phyloP scores from a whole-genome alignment of 306 rosid species.

The Lathyrus sativus region DNA sequence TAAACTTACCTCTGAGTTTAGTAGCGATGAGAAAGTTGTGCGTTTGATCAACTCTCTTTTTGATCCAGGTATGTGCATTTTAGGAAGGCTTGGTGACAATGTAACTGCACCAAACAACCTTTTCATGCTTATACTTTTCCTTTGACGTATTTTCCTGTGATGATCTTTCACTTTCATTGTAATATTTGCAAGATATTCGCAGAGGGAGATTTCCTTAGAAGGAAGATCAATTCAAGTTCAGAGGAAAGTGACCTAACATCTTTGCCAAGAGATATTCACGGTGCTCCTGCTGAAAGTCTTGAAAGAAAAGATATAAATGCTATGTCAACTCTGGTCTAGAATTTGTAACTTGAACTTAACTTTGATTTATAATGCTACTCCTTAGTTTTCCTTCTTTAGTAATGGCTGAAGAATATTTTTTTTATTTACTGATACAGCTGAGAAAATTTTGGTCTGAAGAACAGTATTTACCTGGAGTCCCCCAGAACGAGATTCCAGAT shows the following conservation, averaged over 20 bases:
- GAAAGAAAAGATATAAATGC: slow-evolving; percentile 14
- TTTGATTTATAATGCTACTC: slow-evolving; percentile 23
- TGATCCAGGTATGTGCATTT: slow-evolving; percentile 73
- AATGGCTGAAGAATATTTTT: slow-evolving; percentile 29
- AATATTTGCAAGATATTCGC: slow-evolving; percentile 92
- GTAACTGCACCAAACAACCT: slow-evolving; percentile 29
- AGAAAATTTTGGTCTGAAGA: slow-evolving; percentile 82
- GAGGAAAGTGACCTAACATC: slow-evolving; percentile 54
- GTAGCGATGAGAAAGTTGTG: slow-evolving; percentile 63
- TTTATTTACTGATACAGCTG: slow-evolving; percentile 58
- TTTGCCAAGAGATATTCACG: slow-evolving; percentile 85
- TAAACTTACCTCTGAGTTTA: slow-evolving; percentile 59
- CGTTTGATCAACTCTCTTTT: slow-evolving; percentile 68
- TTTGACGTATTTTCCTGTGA: slow-evolving; percentile 45
- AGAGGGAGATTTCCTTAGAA: slow-evolving; percentile 81
- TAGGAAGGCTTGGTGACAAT: slow-evolving; percentile 40
- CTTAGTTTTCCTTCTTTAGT: slow-evolving; percentile 28
- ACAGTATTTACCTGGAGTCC: slow-evolving; percentile 67
- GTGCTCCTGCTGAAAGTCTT: slow-evolving; percentile 93
- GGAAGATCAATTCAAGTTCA: slow-evolving; percentile 58
- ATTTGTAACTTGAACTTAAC: slow-evolving; percentile 18
- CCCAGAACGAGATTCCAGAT: slow-evolving; percentile 85
- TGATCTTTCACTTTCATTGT: slow-evolving; percentile 76
- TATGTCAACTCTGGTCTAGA: slow-evolving; percentile 22
- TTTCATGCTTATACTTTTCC: slow-evolving; percentile 8